Evolutionary conservation across 2,329 filamentous ascomycete species (phyloP), one percentile per base, ranked within the genome.

Genomic region (Aureobasidium sp.): DNA sequence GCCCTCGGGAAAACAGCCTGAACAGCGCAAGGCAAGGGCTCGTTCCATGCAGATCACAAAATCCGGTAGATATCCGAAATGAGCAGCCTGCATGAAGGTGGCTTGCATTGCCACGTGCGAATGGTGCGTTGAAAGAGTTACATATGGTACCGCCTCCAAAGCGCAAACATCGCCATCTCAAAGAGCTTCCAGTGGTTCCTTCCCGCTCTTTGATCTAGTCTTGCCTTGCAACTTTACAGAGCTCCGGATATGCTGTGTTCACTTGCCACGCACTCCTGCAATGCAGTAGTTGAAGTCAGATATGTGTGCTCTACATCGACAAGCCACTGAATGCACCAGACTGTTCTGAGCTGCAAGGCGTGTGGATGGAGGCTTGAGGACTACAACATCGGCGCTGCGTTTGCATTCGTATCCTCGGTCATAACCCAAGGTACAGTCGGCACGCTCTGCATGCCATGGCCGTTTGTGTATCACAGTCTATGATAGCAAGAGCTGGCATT

Each of bases 21-120:
- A 37, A 32, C 8, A 5, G 7, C 5, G 27, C 52, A 26, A 57
- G 8, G 53, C 53, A 57, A 57, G 53, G 53, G 39, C 39, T 44
- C 20, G 5, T 27, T 32, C 15, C 27, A 27, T 36, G 13, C 39
- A 36, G 12, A 13, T 8, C 17, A 20, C 1, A 24, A 37, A 13
- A 55, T 34, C 39, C 9, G 52, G 52, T 12, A 13, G 39, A 17
- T n/a, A 8, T 12, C 12, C 36, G 12, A 59, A 48, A 59, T 32
- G 24, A 48, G 43, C 44, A 60, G 26, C 26, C 34, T 60, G 57
- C 57, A 51, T 60, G 20, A 20, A 46, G 1, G 41, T 24, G 57
- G 44, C 46, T 48, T 60, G 44, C 46, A 51, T 60, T 24, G 34
- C 57, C 57, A 60, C 46, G 57, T 60, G 55, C 39, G 2, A n/a